A percentile compares a stretch with the other conserved stretches of the same genome.
Evolutionary conservation across 441 rosid species (phyloP).

Genomic region (Dalechampia spathulata): DNA sequence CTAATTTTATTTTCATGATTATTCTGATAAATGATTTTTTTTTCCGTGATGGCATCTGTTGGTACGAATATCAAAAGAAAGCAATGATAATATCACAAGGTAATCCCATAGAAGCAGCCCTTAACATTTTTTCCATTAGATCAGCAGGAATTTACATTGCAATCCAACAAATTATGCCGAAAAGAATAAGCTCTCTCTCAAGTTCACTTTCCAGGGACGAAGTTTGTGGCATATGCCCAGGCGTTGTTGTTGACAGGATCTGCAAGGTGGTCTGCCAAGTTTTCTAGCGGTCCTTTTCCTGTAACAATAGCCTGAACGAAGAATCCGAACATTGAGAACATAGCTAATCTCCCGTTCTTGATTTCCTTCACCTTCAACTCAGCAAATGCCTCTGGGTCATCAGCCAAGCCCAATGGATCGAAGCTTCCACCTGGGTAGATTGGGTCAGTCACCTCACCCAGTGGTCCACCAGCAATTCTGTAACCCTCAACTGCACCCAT

Average conservation of each 20-base stretch:
- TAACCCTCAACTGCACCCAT: slow-evolving; percentile 44
- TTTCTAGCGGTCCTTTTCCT: slow-evolving; percentile 45
- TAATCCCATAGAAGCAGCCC: no score
- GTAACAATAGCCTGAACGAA: slow-evolving; percentile 53
- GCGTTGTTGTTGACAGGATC: slow-evolving; percentile 58
- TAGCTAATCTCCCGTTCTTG: slow-evolving; percentile 60
- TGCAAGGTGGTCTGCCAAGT: slow-evolving; percentile 46
- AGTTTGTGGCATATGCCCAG: slow-evolving; percentile 51
- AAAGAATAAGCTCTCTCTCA: background rate
- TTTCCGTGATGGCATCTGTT: no score
- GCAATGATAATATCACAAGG: no score
- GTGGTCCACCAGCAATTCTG: slow-evolving; percentile 37
- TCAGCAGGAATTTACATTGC: slow-evolving; percentile 8
- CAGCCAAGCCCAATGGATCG: slow-evolving; percentile 47
- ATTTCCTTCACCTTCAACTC: slow-evolving; percentile 49
- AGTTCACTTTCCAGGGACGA: slow-evolving; percentile 50
- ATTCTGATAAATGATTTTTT: no score
- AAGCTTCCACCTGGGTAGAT: slow-evolving; percentile 49
- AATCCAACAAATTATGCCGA: background rate
- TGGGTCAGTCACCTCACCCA: slow-evolving; percentile 50
- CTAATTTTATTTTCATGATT: no score
- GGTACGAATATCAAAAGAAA: no score
- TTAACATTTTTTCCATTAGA: slow-evolving; percentile 17
- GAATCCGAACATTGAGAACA: slow-evolving; percentile 57
- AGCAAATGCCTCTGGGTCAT: slow-evolving; percentile 44